Base-by-base conservation (phyloP, 352 stramenopile genomes). In the Phytophthora brassicae region DNA sequence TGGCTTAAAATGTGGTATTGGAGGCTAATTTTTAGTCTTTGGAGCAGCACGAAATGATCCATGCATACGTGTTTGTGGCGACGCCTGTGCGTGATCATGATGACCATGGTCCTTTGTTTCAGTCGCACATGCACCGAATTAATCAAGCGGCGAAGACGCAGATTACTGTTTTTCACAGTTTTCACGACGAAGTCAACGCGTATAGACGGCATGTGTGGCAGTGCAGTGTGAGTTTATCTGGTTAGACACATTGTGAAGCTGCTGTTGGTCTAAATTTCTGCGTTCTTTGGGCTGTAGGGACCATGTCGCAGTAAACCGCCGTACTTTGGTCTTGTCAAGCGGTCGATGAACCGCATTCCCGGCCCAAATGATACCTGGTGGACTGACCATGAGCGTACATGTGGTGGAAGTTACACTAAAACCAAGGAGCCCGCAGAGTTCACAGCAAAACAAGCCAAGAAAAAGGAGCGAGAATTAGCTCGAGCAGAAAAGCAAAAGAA, bases 81-180 rank as follows among this genome's bases (percentile, higher is more conserved):
- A 90, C 78, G 19, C 71, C 77, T 19, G 74, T 92, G 48, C 77
- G 82, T 11, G 89, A 96, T 62, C 87, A 90, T 29, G 85, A 94
- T 46, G 87, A 95, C 65, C 89, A 97, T 55, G 89, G 89, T 7
- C 74, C 86, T 1, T 47, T 90, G 2, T 96, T 94, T 51, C 86
- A 95, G 61, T 76, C 64, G 23, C 83, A 94, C 51, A 92, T 93
- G 84, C 64, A 79, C 36, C 82, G 84, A 46, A 93, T 94, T 54
- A 96, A 96, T 41, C 26, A 73, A 22, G 43, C 68, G 8, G 76
- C 76, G 11, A 65, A 74, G 28, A 89, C 89, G 3, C 68, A 87
- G 42, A 96, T 97, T 53, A 95, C 89, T 0, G 80, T 95, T 24
- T 97, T 82, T 57, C 89, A 97, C 68, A 94, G 83, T 17, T 97